phyloP scores from a whole-genome alignment of 2,329 filamentous ascomycete genomes.

The Mariannaea elegans region DNA sequence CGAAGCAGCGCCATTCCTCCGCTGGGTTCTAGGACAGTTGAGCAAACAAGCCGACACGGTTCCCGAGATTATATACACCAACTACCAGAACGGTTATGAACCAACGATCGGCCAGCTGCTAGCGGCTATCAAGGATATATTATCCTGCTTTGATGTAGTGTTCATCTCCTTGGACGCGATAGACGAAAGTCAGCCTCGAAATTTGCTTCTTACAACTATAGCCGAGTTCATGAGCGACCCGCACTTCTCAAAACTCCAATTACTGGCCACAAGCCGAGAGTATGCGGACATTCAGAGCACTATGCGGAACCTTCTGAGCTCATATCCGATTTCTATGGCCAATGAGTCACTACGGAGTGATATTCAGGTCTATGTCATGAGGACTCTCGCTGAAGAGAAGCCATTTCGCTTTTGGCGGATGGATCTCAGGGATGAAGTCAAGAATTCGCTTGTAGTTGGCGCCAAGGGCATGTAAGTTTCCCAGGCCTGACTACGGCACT shows the following conservation, averaged over 20 bases:
- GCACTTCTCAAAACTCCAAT: background rate
- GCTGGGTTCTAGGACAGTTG: background rate
- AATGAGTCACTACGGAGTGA: background rate
- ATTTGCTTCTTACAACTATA: background rate
- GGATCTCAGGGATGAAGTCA: background rate
- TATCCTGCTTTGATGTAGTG: background rate
- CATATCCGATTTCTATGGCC: background rate
- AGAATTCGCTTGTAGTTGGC: background rate
- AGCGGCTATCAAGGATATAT: background rate
- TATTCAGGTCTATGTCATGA: background rate
- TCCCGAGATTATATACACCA: background rate
- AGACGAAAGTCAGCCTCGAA: background rate
- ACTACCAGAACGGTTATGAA: background rate
- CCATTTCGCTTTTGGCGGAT: background rate
- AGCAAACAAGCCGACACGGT: background rate
- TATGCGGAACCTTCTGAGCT: background rate
- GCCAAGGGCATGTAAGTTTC: background rate
- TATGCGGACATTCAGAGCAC: background rate
- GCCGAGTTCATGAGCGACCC: background rate
- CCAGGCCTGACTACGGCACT: background rate
- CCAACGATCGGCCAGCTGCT: background rate
- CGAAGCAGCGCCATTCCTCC: background rate
- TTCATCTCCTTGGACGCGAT: slow-evolving; percentile 1
- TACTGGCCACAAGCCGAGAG: slow-evolving; percentile 4
- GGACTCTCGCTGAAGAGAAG: background rate